A percentile compares a stretch with the other conserved stretches of the same genome.
These are phyloP conservation scores for Pistacia vera DNA, from an alignment of 345 rosid genomes.

Conservation along the genomic window DNA sequence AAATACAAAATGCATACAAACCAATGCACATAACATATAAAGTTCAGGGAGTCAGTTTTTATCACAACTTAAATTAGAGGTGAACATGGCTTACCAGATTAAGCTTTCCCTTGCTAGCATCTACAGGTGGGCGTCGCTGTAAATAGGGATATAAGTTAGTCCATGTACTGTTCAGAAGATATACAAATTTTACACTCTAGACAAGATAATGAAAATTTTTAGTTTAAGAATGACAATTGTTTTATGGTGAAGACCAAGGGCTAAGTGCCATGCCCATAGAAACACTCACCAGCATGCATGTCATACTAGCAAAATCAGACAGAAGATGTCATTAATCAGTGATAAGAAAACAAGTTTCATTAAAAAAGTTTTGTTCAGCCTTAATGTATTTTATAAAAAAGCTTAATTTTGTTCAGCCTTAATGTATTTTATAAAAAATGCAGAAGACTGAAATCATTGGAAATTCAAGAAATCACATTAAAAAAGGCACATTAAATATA, in stretches of 20 bases:
- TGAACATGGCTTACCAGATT: conserved; percentile 52
- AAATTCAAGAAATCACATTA: not conserved
- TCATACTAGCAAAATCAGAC: not conserved
- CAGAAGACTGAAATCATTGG: not conserved
- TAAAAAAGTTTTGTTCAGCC: not conserved
- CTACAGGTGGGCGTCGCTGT: conserved; percentile 77
- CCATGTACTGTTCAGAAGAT: not conserved
- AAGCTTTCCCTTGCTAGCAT: conserved; percentile 60
- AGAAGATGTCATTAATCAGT: not conserved
- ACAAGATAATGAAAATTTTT: not conserved
- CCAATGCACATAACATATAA: not conserved
- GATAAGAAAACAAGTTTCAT: not conserved
- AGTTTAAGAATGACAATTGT: not conserved
- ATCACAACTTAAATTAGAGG: not conserved
- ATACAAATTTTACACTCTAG: not conserved
- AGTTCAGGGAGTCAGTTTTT: not conserved
- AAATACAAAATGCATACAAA: conserved; percentile 12
- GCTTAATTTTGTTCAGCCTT: not conserved
- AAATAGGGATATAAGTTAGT: conserved; percentile 16
- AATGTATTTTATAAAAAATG: not conserved
- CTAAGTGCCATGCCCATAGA: not conserved
- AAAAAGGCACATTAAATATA: not conserved
- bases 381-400: not conserved
- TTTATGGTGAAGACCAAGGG: not conserved
- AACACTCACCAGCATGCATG: not conserved